Percentiles rank a stretch among this genome's conserved stretches.
Evolutionary conservation across 768 basidiomycete species (phyloP).

Genomic region (Trametes cingulata): DNA sequence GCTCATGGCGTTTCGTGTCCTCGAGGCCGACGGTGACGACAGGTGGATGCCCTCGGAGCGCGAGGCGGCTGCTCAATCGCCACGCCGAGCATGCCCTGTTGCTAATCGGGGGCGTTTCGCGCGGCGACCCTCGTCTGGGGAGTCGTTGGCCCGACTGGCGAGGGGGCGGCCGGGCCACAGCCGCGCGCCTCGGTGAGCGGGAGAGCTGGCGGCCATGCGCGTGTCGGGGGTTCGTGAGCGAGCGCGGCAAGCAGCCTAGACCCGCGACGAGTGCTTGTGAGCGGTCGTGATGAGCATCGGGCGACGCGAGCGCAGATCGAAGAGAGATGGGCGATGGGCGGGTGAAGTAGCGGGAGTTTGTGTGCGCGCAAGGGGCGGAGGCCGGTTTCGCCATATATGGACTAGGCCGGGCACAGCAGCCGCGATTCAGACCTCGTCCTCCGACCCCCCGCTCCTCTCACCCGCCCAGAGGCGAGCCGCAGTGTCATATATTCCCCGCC

Average conservation of each 20-base stretch:
- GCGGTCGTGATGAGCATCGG: slow-evolving; percentile 2
- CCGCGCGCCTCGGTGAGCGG: no score
- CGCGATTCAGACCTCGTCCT: slow-evolving; percentile 5
- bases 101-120: not conserved
- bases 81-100: not conserved
- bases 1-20: slow-evolving; percentile 10
- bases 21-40: not conserved
- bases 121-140: not conserved
- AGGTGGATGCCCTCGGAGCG: not conserved
- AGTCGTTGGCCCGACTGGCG: not conserved
- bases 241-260: no score
- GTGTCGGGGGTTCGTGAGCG: not conserved
- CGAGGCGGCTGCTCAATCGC: not conserved
- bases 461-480: not conserved
- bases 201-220: not conserved
- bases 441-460: not conserved
- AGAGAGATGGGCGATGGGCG: not conserved
- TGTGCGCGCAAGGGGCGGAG: slow-evolving; percentile 7
- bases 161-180: not conserved
- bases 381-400: not conserved
- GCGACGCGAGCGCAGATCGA: not conserved
- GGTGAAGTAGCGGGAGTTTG: not conserved
- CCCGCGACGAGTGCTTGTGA: no score
- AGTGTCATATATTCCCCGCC: not conserved
- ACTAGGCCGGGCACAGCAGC: slow-evolving; percentile 2